These are phyloP conservation scores for Uronychia binucleata DNA, from an alignment of 73 alveolate genomes.

Conservation along the genomic window DNA sequence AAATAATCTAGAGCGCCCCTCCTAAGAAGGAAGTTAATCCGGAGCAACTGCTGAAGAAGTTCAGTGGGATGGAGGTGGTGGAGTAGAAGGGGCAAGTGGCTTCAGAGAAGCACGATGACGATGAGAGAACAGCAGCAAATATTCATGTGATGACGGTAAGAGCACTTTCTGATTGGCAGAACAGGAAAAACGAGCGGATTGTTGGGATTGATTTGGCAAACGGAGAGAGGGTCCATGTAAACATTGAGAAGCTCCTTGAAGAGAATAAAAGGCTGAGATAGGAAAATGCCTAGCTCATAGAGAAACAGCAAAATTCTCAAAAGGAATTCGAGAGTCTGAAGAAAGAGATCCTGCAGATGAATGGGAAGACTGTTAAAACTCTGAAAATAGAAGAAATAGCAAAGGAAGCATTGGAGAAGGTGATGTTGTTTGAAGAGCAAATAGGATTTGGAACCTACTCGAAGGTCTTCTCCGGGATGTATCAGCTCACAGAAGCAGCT, in stretches of 20 bases:
- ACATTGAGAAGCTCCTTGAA: slow-evolving; percentile 7
- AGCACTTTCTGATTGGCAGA: background rate
- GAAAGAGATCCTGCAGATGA: background rate
- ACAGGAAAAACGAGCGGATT: slow-evolving; percentile 26
- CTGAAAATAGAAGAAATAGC: slow-evolving; percentile 6
- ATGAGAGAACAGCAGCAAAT: background rate
- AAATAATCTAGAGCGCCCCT: background rate
- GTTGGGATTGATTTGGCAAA: slow-evolving; percentile 39
- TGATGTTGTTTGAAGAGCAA: slow-evolving; percentile 6
- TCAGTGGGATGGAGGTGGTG: background rate
- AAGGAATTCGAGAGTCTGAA: background rate
- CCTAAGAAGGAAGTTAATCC: background rate
- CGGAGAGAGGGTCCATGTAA: slow-evolving; percentile 34
- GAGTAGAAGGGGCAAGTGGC: background rate
- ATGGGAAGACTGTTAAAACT: background rate
- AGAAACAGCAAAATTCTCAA: background rate
- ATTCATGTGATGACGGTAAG: slow-evolving; percentile 15
- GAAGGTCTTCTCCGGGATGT: slow-evolving; percentile 31
- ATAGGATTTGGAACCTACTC: slow-evolving; percentile 64
- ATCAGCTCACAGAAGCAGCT: slow-evolving; percentile 42
- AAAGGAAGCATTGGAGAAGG: slow-evolving; percentile 8
- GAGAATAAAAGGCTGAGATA: background rate
- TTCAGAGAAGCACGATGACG: background rate
- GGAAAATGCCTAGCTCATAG: slow-evolving; percentile 7
- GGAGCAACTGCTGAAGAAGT: background rate